Evolutionary conservation across 2,329 filamentous ascomycete species (phyloP).

Genomic region (Aspergillus arachidicola): DNA sequence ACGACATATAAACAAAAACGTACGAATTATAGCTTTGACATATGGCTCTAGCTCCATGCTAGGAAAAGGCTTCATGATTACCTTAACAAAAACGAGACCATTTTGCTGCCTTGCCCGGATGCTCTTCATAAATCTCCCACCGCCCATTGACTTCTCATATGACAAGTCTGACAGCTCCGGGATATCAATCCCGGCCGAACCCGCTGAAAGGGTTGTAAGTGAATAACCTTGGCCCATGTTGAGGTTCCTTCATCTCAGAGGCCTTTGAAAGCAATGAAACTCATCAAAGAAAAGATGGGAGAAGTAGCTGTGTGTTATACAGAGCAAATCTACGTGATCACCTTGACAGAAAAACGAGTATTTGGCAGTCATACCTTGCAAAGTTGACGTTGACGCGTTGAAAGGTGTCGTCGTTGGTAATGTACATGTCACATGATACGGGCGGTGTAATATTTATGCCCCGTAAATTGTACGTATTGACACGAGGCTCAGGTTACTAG

Average conservation of each 20-base stretch:
- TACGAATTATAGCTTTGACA: slow-evolving; percentile 74
- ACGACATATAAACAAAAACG: slow-evolving; percentile 33
- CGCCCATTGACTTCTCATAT: slow-evolving; percentile 90
- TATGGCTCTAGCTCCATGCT: slow-evolving; percentile 80
- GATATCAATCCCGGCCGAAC: slow-evolving; percentile 89
- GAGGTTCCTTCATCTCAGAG: slow-evolving; percentile 33
- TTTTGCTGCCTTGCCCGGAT: slow-evolving; percentile 88
- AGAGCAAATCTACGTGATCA: background rate
- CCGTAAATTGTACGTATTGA: background rate
- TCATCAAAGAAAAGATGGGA: background rate
- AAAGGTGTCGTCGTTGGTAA: slow-evolving; percentile 1
- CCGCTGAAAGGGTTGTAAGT: slow-evolving; percentile 85
- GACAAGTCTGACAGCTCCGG: slow-evolving; percentile 87
- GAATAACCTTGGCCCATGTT: slow-evolving; percentile 96
- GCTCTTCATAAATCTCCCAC: slow-evolving; percentile 94
- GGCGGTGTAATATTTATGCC: slow-evolving; percentile 10
- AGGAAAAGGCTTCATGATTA: slow-evolving; percentile 88
- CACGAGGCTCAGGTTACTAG: background rate
- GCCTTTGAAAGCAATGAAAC: background rate
- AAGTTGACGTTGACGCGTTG: slow-evolving; percentile 12
- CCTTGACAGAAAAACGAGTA: background rate
- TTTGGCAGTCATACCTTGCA: background rate
- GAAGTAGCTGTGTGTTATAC: background rate
- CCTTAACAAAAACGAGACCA: slow-evolving; percentile 90
- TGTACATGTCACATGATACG: slow-evolving; percentile 12